A percentile compares a stretch with the other conserved stretches of the same genome.
phyloP scores from a whole-genome alignment of 2,329 filamentous ascomycete species.

The Zymoseptoria brevis region DNA sequence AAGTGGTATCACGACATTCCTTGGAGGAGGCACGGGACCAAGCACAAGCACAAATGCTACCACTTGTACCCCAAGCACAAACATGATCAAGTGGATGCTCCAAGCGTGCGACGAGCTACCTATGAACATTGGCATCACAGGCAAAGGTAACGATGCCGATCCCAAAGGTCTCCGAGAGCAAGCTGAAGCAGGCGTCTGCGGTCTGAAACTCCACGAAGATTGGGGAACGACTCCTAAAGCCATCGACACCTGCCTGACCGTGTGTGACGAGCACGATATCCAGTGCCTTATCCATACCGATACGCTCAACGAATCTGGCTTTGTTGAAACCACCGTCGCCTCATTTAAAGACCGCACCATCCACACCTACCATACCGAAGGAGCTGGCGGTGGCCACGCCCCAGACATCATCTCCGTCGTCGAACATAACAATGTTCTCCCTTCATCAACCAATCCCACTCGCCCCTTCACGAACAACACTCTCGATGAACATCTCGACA shows the following conservation, averaged over 20 bases:
- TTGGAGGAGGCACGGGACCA: conserved; percentile 88
- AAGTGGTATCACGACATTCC: conserved; percentile 79
- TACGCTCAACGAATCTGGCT: conserved; percentile 94
- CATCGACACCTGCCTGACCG: conserved; percentile 70
- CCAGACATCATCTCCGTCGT: conserved; percentile 95
- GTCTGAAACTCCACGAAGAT: conserved; percentile 91
- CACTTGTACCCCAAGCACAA: conserved; percentile 81
- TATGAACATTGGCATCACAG: conserved; percentile 82
- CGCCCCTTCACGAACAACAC: conserved; percentile 86
- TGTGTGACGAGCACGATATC: conserved; percentile 86
- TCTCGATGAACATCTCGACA: conserved; percentile 91
- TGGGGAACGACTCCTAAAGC: conserved; percentile 89
- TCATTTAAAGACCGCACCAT: conserved; percentile 81
- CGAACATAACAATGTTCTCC: conserved; percentile 78
- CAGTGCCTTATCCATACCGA: conserved; percentile 95
- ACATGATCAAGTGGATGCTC: conserved; percentile 80
- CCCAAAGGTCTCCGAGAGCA: conserved; percentile 67
- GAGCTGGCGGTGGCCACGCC: conserved; percentile 87
- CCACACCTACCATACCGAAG: conserved; percentile 95
- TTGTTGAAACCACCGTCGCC: conserved; percentile 83
- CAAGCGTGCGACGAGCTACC: conserved; percentile 76
- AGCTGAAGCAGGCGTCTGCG: conserved; percentile 73
- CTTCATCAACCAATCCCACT: conserved; percentile 86
- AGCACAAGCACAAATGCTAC: conserved; percentile 86
- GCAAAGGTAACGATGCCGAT: conserved; percentile 82